Evolutionary conservation across 768 basidiomycete genomes (phyloP).

Genomic region (Pholiota molesta): DNA sequence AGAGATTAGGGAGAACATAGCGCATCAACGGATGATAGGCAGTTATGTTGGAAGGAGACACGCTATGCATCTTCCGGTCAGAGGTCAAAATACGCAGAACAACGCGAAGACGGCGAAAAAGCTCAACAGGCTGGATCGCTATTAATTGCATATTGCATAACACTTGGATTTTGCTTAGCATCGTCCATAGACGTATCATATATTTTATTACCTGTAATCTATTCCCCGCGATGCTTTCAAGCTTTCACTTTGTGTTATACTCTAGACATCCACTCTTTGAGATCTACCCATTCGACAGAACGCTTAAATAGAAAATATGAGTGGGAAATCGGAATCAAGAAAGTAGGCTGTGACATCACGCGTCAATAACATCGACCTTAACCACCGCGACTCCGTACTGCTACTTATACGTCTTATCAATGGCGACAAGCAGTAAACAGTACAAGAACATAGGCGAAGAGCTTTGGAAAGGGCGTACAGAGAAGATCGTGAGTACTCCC

Average conservation of each 20-base stretch:
- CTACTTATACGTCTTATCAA: conserved; percentile 29
- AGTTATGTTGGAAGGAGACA: conserved; percentile 93
- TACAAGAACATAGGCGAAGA: conserved; percentile 93
- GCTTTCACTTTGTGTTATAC: too few relatives aligned
- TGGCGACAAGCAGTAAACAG: conserved; percentile 80
- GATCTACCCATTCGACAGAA: too few relatives aligned
- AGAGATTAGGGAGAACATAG: conserved; percentile 87
- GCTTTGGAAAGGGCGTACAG: conserved; percentile 91
- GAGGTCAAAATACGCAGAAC: conserved; percentile 90
- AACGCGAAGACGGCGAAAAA: conserved; percentile 91
- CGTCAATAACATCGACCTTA: conserved; percentile 13
- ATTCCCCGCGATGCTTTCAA: background rate
- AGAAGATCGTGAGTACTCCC: conserved; percentile 80
- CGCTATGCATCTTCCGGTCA: conserved; percentile 90
- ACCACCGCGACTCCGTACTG: background rate
- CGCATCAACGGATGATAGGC: conserved; percentile 91
- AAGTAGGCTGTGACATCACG: conserved; percentile 30
- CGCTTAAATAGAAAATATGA: background rate
- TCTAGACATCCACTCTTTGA: too few relatives aligned
- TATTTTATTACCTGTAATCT: background rate
- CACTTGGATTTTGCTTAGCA: background rate
- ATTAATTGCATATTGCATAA: conserved; percentile 16
- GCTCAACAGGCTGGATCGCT: conserved; percentile 83
- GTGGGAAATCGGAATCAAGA: background rate
- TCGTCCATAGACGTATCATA: background rate